Evolutionary conservation across 2,329 filamentous ascomycete species (phyloP).

Genomic region (Colletotrichum salicis): DNA sequence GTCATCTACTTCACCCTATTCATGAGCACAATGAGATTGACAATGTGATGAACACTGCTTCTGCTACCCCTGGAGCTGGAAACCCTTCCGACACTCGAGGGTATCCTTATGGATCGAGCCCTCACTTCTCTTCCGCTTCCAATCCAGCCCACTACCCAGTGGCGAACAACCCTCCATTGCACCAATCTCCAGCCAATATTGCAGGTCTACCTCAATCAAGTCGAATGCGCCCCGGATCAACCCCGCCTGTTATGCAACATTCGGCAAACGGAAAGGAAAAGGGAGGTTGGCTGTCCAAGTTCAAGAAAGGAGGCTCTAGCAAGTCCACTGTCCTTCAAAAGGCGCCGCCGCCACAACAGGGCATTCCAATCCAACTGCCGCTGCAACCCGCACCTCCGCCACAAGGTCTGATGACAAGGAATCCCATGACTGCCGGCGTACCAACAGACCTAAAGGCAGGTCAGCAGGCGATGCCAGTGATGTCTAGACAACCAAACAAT

Average conservation of each 20-base stretch:
- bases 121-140: neutral
- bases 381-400: neutral
- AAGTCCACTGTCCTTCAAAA: slow-evolving; percentile 30
- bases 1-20: slow-evolving; percentile 34
- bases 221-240: slow-evolving; percentile 4
- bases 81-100: neutral
- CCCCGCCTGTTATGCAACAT: slow-evolving; percentile 1
- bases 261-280: slow-evolving; percentile 30
- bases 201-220: neutral
- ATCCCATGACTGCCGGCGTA: neutral
- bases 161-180: neutral
- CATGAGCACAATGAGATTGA: slow-evolving; percentile 33
- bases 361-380: neutral
- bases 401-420: neutral
- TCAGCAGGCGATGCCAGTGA: neutral
- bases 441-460: neutral
- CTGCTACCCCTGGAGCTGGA: neutral
- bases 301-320: slow-evolving; percentile 22
- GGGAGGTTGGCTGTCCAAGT: slow-evolving; percentile 36
- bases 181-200: neutral
- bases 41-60: neutral
- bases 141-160: slow-evolving; percentile 7
- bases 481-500: too few relatives aligned
- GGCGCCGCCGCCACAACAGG: neutral
- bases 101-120: neutral